Evolutionary conservation across 805 yeast species (phyloP).

Genomic region (Starmerella sp.): DNA sequence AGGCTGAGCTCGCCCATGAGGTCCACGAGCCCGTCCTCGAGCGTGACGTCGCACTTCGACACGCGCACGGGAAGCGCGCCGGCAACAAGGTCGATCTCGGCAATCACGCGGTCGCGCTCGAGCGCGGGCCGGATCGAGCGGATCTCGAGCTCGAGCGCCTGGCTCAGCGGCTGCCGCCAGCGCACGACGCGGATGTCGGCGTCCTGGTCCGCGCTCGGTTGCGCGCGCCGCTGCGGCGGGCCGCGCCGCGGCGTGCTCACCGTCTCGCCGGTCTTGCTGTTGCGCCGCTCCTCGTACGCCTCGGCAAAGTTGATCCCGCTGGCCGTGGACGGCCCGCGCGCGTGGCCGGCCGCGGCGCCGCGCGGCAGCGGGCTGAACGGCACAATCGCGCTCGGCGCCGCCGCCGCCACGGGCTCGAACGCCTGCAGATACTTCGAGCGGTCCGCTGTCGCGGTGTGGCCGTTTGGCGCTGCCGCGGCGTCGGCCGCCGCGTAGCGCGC

Average conservation of each 20-base stretch:
- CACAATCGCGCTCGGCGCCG: neutral
- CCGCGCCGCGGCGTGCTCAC: neutral
- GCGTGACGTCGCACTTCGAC: slow-evolving; percentile 5
- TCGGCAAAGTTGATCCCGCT: slow-evolving; percentile 8
- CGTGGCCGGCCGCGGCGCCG: neutral
- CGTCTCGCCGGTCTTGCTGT: neutral
- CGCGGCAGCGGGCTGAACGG: neutral
- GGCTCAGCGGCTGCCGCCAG: slow-evolving; percentile 16
- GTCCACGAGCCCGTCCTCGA: slow-evolving; percentile 19
- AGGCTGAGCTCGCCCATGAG: slow-evolving; percentile 11
- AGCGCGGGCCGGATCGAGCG: slow-evolving; percentile 22
- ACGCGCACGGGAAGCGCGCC: slow-evolving; percentile 12
- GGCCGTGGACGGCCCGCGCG: slow-evolving; percentile 4
- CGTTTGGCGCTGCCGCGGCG: neutral
- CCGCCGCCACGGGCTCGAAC: slow-evolving; percentile 8
- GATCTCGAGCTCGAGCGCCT: slow-evolving; percentile 21
- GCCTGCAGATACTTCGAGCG: slow-evolving; percentile 5
- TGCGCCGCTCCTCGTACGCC: slow-evolving; percentile 9
- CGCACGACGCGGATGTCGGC: slow-evolving; percentile 12
- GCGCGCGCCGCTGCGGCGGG: no score
- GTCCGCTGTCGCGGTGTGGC: neutral
- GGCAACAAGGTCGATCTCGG: slow-evolving; percentile 20
- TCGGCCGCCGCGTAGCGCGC: slow-evolving; percentile 3
- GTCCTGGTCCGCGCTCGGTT: neutral
- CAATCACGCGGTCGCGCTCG: slow-evolving; percentile 22